Base-by-base conservation (phyloP, 2,329 filamentous ascomycete species). In the Exophiala viscosa region DNA sequence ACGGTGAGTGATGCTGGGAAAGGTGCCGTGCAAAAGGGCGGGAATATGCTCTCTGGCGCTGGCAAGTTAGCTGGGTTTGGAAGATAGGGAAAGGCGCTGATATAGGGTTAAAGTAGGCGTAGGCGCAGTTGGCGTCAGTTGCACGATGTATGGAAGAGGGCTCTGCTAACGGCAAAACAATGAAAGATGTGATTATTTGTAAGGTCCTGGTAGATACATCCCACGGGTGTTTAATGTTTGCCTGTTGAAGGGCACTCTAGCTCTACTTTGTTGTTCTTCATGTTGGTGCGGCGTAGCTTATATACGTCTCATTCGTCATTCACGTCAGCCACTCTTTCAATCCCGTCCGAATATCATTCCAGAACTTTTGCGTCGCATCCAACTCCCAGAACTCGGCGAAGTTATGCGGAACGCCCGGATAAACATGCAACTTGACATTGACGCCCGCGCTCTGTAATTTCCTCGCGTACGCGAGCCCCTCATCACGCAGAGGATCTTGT, bases 401-500 rank as follows among this genome's bases (percentile, higher is more conserved):
- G 11, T 34, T 45, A 62, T 76, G 74, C 6, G 73, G 73, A 46
- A 73, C 62, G 0, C 73, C 73, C 0, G 66, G 59, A 58, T 72
- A 76, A 2, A 73, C 60, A 54, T 76, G 70, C 8, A 78, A 34
- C 39, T 65, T 76, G 55, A 68, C 62, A 4, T 76, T 64, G 7
- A 65, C 70, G 1, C 65, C 67, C 17, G 73, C 68, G 43, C 74
- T 71, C 32, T 69, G 65, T 50, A 81, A 59, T 2, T 74, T 60
- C 38, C 70, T 64, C 54, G 77, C 77, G 54, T 80, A 82, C 1
- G 80, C 72, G 28, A 82, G 54, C 0, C 66, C 76, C 45, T 81
- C 78, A 51, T 82, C 79, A 2, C 79, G 66, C 2, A 80, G 57
- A 0, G 73, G 74, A 62, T 82, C 80, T 51, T 75, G 54, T 8